phyloP scores from a whole-genome alignment of 2,329 filamentous ascomycete genomes.

The Diaporthe citri region DNA sequence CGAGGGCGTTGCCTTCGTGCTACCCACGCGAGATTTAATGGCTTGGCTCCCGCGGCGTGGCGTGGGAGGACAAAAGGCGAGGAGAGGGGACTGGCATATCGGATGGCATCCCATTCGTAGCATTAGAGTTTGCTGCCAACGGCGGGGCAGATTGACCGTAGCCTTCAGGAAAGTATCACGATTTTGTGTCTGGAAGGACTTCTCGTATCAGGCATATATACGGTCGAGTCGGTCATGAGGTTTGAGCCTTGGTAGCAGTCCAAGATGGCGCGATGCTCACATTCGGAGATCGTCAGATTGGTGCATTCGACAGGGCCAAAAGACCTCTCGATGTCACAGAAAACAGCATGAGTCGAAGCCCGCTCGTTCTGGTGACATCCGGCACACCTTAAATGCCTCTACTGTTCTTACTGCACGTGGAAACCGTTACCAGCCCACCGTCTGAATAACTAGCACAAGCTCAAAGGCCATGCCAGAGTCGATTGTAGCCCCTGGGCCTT shows the following conservation, averaged over 20 bases:
- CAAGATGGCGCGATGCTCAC: too few relatives aligned
- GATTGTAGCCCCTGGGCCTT: neutral
- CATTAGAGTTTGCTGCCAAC: constrained; percentile 14
- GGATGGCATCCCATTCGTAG: neutral
- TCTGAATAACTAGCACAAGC: neutral
- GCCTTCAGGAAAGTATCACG: neutral
- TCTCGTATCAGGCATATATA: neutral
- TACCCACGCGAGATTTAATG: constrained; percentile 7
- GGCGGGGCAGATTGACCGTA: neutral
- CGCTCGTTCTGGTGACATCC: neutral
- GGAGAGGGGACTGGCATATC: neutral
- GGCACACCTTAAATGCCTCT: neutral
- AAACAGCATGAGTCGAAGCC: neutral
- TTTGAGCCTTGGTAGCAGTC: neutral
- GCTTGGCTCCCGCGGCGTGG: constrained; percentile 18
- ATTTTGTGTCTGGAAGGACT: neutral
- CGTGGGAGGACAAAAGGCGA: neutral
- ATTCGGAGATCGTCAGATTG: neutral
- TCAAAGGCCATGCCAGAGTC: neutral
- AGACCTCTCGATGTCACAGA: neutral
- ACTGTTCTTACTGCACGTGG: neutral
- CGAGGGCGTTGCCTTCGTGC: constrained; percentile 13
- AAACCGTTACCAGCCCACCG: neutral
- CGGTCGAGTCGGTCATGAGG: too few relatives aligned
- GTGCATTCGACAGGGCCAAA: neutral